Conservation (phyloP, 116 monocot species). For the Posidonia oceanica region DNA sequence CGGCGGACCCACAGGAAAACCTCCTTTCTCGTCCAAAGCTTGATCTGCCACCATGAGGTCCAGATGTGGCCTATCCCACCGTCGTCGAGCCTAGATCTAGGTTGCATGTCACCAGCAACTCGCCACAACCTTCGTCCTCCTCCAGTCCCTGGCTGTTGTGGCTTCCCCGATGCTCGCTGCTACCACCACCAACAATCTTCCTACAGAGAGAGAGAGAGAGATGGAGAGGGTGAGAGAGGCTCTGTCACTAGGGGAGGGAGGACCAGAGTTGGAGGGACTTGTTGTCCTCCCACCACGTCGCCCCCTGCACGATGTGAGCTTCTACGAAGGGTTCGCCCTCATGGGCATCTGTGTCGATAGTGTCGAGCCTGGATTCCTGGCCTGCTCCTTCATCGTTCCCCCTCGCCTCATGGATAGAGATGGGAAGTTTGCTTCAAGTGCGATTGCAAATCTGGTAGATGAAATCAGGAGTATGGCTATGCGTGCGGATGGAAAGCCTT, state of each 20-base stretch:
- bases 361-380: constrained; percentile 41
- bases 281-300: constrained; percentile 22
- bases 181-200: too few relatives aligned
- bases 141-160: too few relatives aligned
- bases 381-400: constrained; percentile 72
- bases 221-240: constrained; percentile 48
- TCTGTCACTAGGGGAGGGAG: constrained; percentile 18
- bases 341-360: constrained; percentile 51
- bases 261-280: constrained; percentile 19
- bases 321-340: constrained; percentile 58
- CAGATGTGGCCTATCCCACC: too few relatives aligned
- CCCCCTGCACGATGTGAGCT: constrained; percentile 23
- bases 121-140: too few relatives aligned
- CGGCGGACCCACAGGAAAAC: too few relatives aligned
- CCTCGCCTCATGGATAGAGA: constrained; percentile 47
- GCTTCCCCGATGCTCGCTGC: too few relatives aligned
- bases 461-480: constrained; percentile 39
- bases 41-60: too few relatives aligned
- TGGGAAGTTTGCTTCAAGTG: constrained; percentile 52
- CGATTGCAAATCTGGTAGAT: constrained; percentile 64
- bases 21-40: too few relatives aligned
- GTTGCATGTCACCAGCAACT: too few relatives aligned
- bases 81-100: too few relatives aligned
- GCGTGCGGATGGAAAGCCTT: constrained; percentile 26
- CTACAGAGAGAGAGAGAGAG: background rate